Conservation (phyloP, 148 eudicot species). For the Fagopyrum homotropicum region DNA sequence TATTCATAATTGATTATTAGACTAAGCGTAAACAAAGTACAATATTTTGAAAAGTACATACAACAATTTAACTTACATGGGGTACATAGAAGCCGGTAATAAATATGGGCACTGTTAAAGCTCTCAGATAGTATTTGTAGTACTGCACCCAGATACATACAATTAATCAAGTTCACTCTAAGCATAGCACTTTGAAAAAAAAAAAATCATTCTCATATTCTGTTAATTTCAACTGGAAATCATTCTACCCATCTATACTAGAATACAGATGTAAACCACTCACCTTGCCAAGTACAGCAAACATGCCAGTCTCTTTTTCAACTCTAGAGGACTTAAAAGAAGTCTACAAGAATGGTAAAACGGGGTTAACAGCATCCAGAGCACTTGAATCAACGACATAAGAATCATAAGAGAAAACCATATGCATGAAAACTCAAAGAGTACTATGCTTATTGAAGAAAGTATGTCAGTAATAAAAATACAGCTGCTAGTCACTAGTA, state of each 20-base stretch:
- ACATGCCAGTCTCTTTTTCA: conserved; percentile 31
- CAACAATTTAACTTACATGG: conserved; percentile 43
- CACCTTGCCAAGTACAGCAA: conserved; percentile 51
- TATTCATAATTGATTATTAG: neutral
- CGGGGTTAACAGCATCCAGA: conserved; percentile 7
- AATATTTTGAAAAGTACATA: neutral
- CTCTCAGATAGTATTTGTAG: conserved; percentile 53
- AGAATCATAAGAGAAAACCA: neutral
- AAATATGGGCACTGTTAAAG: conserved; percentile 61
- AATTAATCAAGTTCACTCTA: neutral
- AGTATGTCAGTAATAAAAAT: neutral
- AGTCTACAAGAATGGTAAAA: conserved; percentile 34
- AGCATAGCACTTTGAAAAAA: neutral
- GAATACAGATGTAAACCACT: conserved; percentile 19
- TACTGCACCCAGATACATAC: conserved; percentile 35
- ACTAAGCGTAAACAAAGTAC: neutral
- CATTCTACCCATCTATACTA: neutral
- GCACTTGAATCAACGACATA: neutral
- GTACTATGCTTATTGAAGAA: neutral
- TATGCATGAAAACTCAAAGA: neutral
- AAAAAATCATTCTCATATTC: neutral
- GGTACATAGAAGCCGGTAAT: conserved; percentile 53
- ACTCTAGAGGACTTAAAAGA: conserved; percentile 40
- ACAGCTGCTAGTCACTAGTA: neutral
- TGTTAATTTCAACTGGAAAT: neutral